Percentiles rank a stretch among this genome's conserved stretches.
Evolutionary conservation across 2,329 filamentous ascomycete genomes (phyloP).

Genomic region (Pseudogymnoascus sp.): DNA sequence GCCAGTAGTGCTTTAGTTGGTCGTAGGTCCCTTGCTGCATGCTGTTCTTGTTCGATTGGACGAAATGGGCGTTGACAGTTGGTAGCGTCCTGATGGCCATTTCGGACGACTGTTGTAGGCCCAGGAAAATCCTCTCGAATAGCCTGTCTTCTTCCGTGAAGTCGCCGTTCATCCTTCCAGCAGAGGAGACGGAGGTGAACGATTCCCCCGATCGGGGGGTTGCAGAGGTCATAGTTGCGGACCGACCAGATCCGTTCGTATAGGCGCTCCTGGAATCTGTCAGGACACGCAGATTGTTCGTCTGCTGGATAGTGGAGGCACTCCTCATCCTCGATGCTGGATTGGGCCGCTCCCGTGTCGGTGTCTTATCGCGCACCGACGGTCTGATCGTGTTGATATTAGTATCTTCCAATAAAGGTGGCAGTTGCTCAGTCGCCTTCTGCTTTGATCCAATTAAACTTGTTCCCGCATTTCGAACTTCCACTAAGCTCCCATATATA

Average conservation of each 20-base stretch:
- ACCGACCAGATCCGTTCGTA: constrained; percentile 42
- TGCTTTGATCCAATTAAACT: constrained; percentile 19
- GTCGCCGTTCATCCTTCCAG: constrained; percentile 41
- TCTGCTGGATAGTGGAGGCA: constrained; percentile 27
- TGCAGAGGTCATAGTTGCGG: constrained; percentile 41
- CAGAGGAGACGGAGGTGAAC: constrained; percentile 41
- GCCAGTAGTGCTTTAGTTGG: constrained; percentile 58
- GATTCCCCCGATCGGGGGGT: constrained; percentile 80
- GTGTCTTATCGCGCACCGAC: constrained; percentile 45
- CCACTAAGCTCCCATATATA: constrained; percentile 60
- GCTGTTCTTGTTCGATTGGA: constrained; percentile 44
- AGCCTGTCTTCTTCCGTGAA: constrained; percentile 68
- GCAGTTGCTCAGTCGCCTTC: constrained; percentile 7
- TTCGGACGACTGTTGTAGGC: constrained; percentile 65
- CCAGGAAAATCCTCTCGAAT: constrained; percentile 76
- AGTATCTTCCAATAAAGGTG: not conserved
- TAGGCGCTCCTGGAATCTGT: constrained; percentile 46
- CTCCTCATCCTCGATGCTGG: constrained; percentile 27
- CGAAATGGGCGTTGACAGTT: constrained; percentile 58
- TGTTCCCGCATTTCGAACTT: constrained; percentile 40
- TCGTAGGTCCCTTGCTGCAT: constrained; percentile 52
- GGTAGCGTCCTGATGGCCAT: constrained; percentile 66
- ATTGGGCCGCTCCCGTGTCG: constrained; percentile 42
- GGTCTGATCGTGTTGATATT: constrained; percentile 37
- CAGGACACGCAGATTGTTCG: constrained; percentile 40